phyloP scores from a whole-genome alignment of 805 yeast species.

The Candida jianshihensis region DNA sequence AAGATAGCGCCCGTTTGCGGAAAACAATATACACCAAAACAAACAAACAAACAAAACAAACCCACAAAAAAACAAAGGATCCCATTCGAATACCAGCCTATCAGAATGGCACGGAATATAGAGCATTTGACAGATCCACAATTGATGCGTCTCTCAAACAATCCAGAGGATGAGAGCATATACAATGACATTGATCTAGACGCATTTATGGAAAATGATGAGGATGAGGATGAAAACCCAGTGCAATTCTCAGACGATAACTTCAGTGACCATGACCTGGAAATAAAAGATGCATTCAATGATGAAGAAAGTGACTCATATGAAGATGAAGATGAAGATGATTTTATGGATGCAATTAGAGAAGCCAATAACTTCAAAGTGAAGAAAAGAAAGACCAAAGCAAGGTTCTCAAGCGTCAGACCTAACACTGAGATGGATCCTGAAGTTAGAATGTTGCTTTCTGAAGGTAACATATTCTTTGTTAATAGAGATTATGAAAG shows the following conservation, averaged over 20 bases:
- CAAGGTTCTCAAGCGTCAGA: conserved; percentile 25
- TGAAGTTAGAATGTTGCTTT: conserved; percentile 58
- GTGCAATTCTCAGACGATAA: conserved; percentile 6
- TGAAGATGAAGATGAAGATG: conserved; percentile 34
- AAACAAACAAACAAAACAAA: too few species aligned
- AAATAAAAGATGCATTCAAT: conserved; percentile 30
- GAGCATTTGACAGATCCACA: conserved; percentile 1
- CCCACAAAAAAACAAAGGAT: too few species aligned
- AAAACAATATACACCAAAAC: too few species aligned
- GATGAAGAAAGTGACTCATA: conserved; percentile 29
- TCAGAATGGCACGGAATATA: background rate
- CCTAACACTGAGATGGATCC: conserved; percentile 51
- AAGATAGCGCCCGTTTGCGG: too few species aligned
- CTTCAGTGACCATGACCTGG: conserved; percentile 17
- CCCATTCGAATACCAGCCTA: background rate
- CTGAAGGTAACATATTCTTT: conserved; percentile 77
- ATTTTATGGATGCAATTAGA: conserved; percentile 56
- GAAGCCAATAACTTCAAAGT: conserved; percentile 60
- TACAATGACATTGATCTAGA: conserved; percentile 27
- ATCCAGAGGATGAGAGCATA: conserved; percentile 4
- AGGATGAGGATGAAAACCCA: conserved; percentile 11
- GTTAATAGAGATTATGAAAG: conserved; percentile 53
- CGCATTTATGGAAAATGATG: conserved; percentile 14
- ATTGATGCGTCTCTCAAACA: background rate
- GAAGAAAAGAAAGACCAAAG: conserved; percentile 30